A percentile compares a stretch with the other conserved stretches of the same genome.
Evolutionary conservation across 2,329 filamentous ascomycete species (phyloP).

Genomic region (Penicillium aurantiogriseum): DNA sequence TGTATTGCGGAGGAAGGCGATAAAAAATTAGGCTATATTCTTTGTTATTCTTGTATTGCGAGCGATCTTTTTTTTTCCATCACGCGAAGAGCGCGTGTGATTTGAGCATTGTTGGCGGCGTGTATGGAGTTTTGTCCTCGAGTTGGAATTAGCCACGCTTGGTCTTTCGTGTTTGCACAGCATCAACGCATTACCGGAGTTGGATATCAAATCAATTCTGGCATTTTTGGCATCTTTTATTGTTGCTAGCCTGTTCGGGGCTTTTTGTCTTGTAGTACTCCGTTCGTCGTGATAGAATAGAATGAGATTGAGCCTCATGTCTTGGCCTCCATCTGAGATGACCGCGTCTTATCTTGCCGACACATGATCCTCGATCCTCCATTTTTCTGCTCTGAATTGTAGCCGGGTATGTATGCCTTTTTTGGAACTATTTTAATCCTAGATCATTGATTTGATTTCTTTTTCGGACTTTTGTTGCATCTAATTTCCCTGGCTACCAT

Average conservation of each 20-base stretch:
- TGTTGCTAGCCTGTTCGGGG: neutral
- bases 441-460: too few species aligned
- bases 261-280: neutral
- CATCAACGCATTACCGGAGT: slow-evolving; percentile 26
- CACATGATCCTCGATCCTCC: too few species aligned
- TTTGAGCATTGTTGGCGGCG: slow-evolving; percentile 18
- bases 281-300: neutral
- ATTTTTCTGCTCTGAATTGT: neutral
- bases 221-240: neutral
- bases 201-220: slow-evolving; percentile 14
- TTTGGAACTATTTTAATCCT: too few species aligned
- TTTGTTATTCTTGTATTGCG: slow-evolving; percentile 4
- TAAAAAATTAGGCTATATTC: slow-evolving; percentile 22
- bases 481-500: too few species aligned
- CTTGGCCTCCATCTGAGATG: neutral
- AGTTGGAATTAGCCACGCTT: slow-evolving; percentile 9
- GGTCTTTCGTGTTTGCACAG: slow-evolving; percentile 14
- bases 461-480: too few species aligned
- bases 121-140: slow-evolving; percentile 17
- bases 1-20: slow-evolving; percentile 48
- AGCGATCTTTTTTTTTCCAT: neutral
- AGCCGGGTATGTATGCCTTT: too few species aligned
- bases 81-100: slow-evolving; percentile 3
- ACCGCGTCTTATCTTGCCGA: neutral
- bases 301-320: neutral